Base-by-base conservation (phyloP, 106 monocot species). In the Dioscorea dumetorum region DNA sequence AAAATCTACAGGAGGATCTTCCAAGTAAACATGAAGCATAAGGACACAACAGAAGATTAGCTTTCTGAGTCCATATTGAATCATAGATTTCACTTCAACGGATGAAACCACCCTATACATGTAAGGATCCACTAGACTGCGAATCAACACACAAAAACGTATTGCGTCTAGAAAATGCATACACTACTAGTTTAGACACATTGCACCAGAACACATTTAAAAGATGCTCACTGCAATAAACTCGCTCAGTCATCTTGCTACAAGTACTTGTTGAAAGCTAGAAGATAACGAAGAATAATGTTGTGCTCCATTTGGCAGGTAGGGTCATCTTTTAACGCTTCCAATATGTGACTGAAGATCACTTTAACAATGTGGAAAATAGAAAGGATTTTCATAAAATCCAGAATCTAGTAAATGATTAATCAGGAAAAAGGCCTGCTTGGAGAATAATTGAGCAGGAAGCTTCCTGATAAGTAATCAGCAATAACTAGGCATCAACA, bases 1-100 rank as follows among this genome's bases (percentile, higher is more conserved):
- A 80, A 84, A 88, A 83, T 95, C 91, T 58, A 85, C 95, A 49
- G 95, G 97, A 58, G 92, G 82, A 57, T 85, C 92, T 69, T 92
- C 88, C 71, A 97, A 48, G 57, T 92, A 77, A 51, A 78, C 73
- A 63, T 97, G 84, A 72, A 89, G n/a, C n/a, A n/a, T n/a, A n/a
- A n/a, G n/a, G n/a, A n/a, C n/a, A n/a, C n/a, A n/a, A n/a, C n/a
- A n/a, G 84, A 92, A 92, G 24, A 78, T 62, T 61, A 84, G 91
- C 75, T 97, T 92, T 70, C 87, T 97, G 18, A 72, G 80, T 72
- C 32, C 76, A 11, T 76, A 61, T 23, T 73, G 80, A 49, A 73
- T 59, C 57, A 75, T 73, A 50, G 61, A 34, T 64, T 82, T 76
- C 54, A 17, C 67, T 23, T 61, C 66, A 33, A 83, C 58, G 28